Conservation (phyloP, 1,284 basidiomycete species). For the Boletus mariae region DNA sequence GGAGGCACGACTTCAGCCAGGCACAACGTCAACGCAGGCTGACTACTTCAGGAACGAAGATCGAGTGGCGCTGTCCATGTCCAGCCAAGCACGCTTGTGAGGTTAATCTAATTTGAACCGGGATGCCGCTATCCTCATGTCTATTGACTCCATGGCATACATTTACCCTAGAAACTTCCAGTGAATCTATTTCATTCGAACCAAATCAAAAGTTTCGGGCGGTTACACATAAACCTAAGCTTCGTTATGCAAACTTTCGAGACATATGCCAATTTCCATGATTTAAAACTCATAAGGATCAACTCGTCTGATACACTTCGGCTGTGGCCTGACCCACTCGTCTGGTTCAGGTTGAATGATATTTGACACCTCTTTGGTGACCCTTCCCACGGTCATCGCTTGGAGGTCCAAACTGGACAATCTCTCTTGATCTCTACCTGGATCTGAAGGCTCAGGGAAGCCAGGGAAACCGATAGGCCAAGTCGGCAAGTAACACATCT, state of each 20-base stretch:
- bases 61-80: neutral
- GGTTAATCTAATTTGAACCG: neutral
- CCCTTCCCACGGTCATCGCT: no score
- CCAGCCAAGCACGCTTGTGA: neutral
- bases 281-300: slow-evolving; percentile 5
- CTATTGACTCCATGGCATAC: neutral
- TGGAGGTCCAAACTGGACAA: neutral
- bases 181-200: neutral
- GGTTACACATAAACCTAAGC: neutral
- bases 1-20: neutral
- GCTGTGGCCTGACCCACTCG: slow-evolving; percentile 5
- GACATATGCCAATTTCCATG: neutral
- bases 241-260: neutral
- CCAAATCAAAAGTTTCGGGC: neutral
- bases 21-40: neutral
- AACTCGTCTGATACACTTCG: slow-evolving; percentile 3
- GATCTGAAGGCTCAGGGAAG: neutral
- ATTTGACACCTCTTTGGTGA: neutral
- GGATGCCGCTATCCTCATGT: neutral
- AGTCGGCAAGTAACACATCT: slow-evolving; percentile 2
- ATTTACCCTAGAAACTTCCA: no score
- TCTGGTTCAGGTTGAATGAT: neutral
- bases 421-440: neutral
- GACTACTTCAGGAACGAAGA: neutral
- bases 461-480: slow-evolving; percentile 1